Conservation (phyloP, 352 stramenopile genomes). For the Phytopythium helicoides region DNA sequence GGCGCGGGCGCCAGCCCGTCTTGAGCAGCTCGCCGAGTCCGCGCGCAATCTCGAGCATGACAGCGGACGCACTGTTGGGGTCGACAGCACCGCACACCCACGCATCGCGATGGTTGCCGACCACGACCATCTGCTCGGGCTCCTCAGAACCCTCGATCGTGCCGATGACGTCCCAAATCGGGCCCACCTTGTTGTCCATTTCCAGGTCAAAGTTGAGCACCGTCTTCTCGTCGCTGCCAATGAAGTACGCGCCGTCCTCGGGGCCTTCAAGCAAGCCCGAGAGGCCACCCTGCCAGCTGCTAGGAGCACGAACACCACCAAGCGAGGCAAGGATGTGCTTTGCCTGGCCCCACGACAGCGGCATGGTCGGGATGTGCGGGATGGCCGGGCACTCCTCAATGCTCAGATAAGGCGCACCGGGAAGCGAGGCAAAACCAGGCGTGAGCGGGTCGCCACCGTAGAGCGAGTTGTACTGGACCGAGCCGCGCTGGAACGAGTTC, state of each 20-base stretch:
- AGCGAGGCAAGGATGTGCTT: constrained; percentile 59
- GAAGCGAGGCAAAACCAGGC: constrained; percentile 28
- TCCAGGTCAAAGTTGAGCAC: constrained; percentile 51
- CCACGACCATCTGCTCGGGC: constrained; percentile 60
- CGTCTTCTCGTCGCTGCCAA: constrained; percentile 57
- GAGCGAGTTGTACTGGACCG: constrained; percentile 53
- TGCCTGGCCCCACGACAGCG: constrained; percentile 76
- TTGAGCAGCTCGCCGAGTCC: constrained; percentile 49
- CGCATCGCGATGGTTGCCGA: constrained; percentile 85
- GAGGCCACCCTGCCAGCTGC: constrained; percentile 63
- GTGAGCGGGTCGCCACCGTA: constrained; percentile 63
- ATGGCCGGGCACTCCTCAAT: constrained; percentile 50
- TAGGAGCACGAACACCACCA: constrained; percentile 41
- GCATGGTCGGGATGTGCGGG: constrained; percentile 53
- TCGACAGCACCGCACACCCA: constrained; percentile 85
- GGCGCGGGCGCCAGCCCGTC: constrained; percentile 62
- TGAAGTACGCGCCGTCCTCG: constrained; percentile 67
- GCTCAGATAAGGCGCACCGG: constrained; percentile 37
- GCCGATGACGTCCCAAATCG: constrained; percentile 88
- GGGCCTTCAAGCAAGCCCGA: constrained; percentile 78
- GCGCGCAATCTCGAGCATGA: constrained; percentile 70
- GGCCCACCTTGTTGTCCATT: constrained; percentile 68
- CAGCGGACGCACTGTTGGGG: constrained; percentile 65
- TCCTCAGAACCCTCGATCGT: constrained; percentile 54
- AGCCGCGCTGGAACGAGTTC: constrained; percentile 62